Evolutionary conservation across 1,284 basidiomycete genomes (phyloP).

Genomic region (Stygiomarasmius scandens): DNA sequence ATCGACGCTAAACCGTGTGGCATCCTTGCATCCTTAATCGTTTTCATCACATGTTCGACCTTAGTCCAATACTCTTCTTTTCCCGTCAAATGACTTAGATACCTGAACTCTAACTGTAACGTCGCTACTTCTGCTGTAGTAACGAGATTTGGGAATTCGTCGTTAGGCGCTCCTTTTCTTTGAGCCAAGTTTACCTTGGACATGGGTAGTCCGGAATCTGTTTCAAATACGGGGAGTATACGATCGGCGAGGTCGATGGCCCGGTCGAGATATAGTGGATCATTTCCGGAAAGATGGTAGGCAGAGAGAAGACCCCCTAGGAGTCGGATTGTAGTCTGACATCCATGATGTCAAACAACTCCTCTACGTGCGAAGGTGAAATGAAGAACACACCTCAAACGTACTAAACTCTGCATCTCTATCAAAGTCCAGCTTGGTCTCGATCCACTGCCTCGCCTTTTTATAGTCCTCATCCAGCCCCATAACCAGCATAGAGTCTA

Average conservation of each 20-base stretch:
- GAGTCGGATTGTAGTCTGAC: constrained; percentile 19
- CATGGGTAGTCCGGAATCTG: constrained; percentile 16
- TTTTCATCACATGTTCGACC: constrained; percentile 64
- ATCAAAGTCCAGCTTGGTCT: constrained; percentile 13
- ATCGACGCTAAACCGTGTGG: constrained; percentile 75
- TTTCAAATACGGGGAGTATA: constrained; percentile 18
- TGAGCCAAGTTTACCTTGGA: constrained; percentile 15
- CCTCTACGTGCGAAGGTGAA: no score
- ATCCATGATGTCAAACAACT: neutral
- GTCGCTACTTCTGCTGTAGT: constrained; percentile 70
- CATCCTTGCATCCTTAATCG: constrained; percentile 57
- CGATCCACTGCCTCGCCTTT: constrained; percentile 15
- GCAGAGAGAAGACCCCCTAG: constrained; percentile 18
- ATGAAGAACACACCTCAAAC: constrained; percentile 17
- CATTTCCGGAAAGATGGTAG: constrained; percentile 16
- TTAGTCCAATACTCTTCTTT: constrained; percentile 67
- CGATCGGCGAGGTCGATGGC: constrained; percentile 20
- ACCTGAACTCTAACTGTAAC: constrained; percentile 72
- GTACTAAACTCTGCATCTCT: constrained; percentile 19
- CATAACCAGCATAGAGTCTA: constrained; percentile 23
- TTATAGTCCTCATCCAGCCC: constrained; percentile 15
- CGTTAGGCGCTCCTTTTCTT: constrained; percentile 50
- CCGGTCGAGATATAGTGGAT: constrained; percentile 16
- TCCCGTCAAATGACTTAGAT: constrained; percentile 64
- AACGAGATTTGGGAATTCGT: constrained; percentile 55